Evolutionary conservation across 148 eudicot genomes (phyloP).

Genomic region (Diospyros lotus): DNA sequence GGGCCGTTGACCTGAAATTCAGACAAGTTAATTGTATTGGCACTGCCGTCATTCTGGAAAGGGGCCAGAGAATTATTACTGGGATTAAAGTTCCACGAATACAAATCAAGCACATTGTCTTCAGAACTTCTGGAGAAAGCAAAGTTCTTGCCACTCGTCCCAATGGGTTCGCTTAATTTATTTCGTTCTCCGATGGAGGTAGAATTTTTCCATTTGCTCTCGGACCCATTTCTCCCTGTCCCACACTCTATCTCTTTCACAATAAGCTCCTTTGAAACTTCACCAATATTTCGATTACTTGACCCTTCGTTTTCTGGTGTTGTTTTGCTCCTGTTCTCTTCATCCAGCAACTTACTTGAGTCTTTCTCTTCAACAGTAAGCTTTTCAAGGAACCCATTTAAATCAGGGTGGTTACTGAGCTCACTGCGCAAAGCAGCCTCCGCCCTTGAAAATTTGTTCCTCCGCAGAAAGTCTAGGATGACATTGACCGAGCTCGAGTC

Average conservation of each 20-base stretch:
- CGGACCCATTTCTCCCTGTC: conserved; percentile 44
- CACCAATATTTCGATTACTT: conserved; percentile 32
- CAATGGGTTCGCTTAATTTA: conserved; percentile 25
- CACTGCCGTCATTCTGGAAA: conserved; percentile 32
- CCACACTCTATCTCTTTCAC: conserved; percentile 86
- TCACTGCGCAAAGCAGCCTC: conserved; percentile 90
- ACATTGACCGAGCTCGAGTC: conserved; percentile 56
- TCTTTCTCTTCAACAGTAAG: conserved; percentile 43
- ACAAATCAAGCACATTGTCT: conserved; percentile 66
- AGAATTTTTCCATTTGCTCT: conserved; percentile 43
- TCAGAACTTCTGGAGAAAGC: conserved; percentile 42
- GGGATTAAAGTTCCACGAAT: conserved; percentile 52
- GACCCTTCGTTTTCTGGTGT: conserved; percentile 27
- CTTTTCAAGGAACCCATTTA: conserved; percentile 52
- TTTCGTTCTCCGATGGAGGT: conserved; percentile 24
- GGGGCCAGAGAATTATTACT: conserved; percentile 38
- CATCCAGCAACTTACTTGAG: conserved; percentile 26
- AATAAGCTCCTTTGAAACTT: conserved; percentile 69
- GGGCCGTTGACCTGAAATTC: conserved; percentile 34
- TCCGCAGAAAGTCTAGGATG: conserved; percentile 61
- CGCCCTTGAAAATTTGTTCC: conserved; percentile 75
- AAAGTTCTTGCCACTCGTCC: conserved; percentile 44
- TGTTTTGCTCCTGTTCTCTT: conserved; percentile 33
- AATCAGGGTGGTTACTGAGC: conserved; percentile 56
- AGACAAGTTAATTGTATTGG: conserved; percentile 12